Evolutionary conservation across 2,329 filamentous ascomycete species (phyloP), one percentile per base, ranked within the genome.

Genomic region (Hypoxylon sp.): DNA sequence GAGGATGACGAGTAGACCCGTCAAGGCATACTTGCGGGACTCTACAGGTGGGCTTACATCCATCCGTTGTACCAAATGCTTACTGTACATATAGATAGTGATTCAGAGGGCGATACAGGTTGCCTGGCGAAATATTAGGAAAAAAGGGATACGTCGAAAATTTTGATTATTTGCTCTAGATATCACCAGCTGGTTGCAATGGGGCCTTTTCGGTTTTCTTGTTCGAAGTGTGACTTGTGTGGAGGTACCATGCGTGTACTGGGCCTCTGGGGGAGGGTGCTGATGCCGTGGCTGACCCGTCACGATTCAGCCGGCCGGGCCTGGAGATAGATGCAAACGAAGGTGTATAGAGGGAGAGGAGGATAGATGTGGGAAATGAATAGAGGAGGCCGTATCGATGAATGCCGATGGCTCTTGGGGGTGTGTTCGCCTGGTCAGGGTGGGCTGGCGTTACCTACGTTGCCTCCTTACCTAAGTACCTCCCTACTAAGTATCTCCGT

Each of bases 1-100:
- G 88, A 90, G 17, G 82, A 83, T 17, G 76, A 78, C 48, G 73
- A 78, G 67, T 69, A 71, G 73, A 57, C 32, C 11, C 53, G 27
- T 37, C 58, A 29, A 24, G 62, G 52, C 39, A 15, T 55, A 19
- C 44, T 53, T 56, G 57, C 52, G 51, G 65, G 57, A 42, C 60
- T 47, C 53, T 58, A 62, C 52, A 76, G 71, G 74, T 76, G 74
- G 71, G 73, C 69, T 62, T 65, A 67, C 29, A 50, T 65, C 67
- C 50, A 65, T 65, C 64, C 65, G 56, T 29, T 72, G 66, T 73
- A 65, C 61, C 71, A 74, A 62, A 67, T 75, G 74, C 75, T 78
- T 72, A 77, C 77, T 77, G 75, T 78, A 77, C 67, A 76, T 72
- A 75, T 77, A 77, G 74, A 73, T 70, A 68, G 52, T 62, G 62